Conservation (phyloP, 371 early-diverging fungal species). For the Rhizopus microsporus region DNA sequence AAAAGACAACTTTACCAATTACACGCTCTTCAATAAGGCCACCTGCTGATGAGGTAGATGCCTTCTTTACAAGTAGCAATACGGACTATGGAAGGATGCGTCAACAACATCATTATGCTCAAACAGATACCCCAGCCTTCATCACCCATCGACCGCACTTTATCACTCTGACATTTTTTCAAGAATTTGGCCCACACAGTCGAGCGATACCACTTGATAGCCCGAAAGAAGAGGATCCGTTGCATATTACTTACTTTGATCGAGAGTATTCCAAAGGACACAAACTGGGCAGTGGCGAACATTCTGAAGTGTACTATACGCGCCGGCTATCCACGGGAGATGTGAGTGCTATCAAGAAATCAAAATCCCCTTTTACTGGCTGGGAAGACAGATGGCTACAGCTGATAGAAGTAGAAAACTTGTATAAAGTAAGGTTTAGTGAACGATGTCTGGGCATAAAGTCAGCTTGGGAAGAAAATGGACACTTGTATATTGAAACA, state of each 20-base stretch:
- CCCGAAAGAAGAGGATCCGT: constrained; percentile 5
- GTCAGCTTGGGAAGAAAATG: constrained; percentile 92
- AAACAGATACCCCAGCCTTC: constrained; percentile 8
- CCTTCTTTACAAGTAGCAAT: constrained; percentile 27
- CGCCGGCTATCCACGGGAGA: constrained; percentile 56
- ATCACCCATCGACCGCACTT: constrained; percentile 36
- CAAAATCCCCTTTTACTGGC: constrained; percentile 68
- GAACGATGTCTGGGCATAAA: constrained; percentile 69
- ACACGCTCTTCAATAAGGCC: constrained; percentile 6
- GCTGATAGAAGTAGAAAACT: constrained; percentile 79
- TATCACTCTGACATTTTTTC: constrained; percentile 37
- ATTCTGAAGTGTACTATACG: constrained; percentile 77
- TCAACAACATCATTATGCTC: constrained; percentile 5
- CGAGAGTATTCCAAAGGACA: constrained; percentile 27
- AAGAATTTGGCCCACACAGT: constrained; percentile 16
- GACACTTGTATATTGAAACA: constrained; percentile 84
- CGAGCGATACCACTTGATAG: constrained; percentile 7
- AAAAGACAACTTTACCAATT: constrained; percentile 24
- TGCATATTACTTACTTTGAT: constrained; percentile 32
- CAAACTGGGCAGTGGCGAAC: constrained; percentile 74
- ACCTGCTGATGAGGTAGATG: constrained; percentile 30
- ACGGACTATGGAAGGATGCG: constrained; percentile 22
- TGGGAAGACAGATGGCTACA: constrained; percentile 72
- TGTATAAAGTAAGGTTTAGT: constrained; percentile 64
- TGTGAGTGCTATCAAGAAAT: constrained; percentile 79